Conservation (phyloP, 164 flowering plant species). For the Nelumbo lutea region DNA sequence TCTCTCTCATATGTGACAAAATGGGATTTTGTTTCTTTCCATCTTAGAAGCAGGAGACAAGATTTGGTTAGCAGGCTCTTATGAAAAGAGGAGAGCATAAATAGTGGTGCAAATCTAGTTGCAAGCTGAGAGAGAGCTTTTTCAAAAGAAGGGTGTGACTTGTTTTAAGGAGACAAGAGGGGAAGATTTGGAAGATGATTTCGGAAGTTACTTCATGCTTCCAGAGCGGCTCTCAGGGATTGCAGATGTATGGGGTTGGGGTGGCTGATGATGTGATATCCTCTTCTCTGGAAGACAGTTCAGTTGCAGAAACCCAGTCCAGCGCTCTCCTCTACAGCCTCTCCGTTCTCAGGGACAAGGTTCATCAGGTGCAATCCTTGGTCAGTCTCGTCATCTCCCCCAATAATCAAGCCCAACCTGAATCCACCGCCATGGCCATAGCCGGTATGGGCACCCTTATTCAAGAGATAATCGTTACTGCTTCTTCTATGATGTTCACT, state of each 20-base stretch:
- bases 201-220: slow-evolving; percentile 23
- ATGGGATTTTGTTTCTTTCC: not conserved
- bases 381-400: slow-evolving; percentile 27
- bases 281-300: slow-evolving; percentile 12
- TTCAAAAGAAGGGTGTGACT: not conserved
- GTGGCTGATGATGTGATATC: slow-evolving; percentile 13
- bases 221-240: slow-evolving; percentile 21
- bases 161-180: not conserved
- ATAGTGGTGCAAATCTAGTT: not conserved
- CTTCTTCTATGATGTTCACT: slow-evolving; percentile 64
- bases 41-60: not conserved
- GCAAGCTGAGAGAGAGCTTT: not conserved
- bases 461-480: slow-evolving; percentile 55
- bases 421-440: slow-evolving; percentile 31
- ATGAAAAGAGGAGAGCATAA: not conserved
- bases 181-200: slow-evolving; percentile 19
- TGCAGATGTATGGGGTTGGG: slow-evolving; percentile 18
- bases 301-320: slow-evolving; percentile 14
- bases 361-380: slow-evolving; percentile 48
- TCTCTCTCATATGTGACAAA: not conserved
- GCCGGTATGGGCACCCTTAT: slow-evolving; percentile 38
- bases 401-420: slow-evolving; percentile 19
- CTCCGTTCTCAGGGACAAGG: slow-evolving; percentile 52
- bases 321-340: slow-evolving; percentile 43
- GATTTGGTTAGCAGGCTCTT: not conserved